phyloP scores from a whole-genome alignment of 768 basidiomycete genomes.

The Naganishia friedmannii region DNA sequence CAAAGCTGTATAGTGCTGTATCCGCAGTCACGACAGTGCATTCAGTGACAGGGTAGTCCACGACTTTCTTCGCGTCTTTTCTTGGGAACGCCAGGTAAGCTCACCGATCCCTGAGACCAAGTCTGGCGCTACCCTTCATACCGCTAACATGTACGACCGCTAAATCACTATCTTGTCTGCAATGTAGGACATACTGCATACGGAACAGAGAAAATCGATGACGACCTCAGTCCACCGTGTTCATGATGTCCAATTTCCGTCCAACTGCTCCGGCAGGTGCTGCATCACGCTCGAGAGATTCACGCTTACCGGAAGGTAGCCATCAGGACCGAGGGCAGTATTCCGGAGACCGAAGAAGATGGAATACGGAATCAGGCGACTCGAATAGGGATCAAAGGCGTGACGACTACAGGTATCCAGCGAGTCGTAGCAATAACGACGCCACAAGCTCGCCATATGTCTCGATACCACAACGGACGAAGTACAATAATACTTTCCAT shows the following conservation, averaged over 20 bases:
- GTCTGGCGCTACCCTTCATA: neutral
- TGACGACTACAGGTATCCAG: neutral
- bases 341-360: neutral
- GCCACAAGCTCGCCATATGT: neutral
- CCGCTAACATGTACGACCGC: neutral
- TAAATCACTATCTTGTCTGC: neutral
- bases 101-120: neutral
- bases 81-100: neutral
- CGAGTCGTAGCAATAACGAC: neutral
- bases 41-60: neutral
- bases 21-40: neutral
- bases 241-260: constrained; percentile 10
- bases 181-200: neutral
- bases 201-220: neutral
- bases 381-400: neutral
- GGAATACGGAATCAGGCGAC: neutral
- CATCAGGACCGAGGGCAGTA: constrained; percentile 7
- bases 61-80: neutral
- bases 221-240: neutral
- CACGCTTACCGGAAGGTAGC: neutral
- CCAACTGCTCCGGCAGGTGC: neutral
- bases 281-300: neutral
- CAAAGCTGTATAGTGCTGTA: neutral
- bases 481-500: neutral
- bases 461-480: neutral